These are phyloP conservation scores for Nepenthes gracilis DNA, from an alignment of 148 eudicot species.

Conservation along the genomic window DNA sequence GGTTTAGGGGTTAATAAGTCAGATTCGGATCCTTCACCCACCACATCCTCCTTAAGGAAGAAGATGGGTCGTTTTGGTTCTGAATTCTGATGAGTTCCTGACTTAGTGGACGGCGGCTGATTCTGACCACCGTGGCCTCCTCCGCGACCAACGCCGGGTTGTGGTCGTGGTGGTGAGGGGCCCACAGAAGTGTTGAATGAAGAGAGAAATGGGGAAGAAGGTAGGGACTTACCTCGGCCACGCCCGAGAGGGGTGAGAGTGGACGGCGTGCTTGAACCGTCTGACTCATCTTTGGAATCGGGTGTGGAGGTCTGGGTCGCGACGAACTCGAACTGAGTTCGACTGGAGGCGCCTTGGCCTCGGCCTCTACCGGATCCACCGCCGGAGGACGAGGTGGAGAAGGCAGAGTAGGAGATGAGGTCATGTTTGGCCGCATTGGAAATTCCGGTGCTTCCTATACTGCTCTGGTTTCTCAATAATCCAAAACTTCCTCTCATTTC, in stretches of 20 bases:
- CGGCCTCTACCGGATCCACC: too few species aligned
- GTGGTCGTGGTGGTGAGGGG: neutral
- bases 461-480: too few species aligned
- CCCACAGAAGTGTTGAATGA: slow-evolving; percentile 25
- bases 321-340: slow-evolving; percentile 13
- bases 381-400: too few species aligned
- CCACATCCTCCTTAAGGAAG: slow-evolving; percentile 19
- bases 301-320: slow-evolving; percentile 9
- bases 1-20: slow-evolving; percentile 9
- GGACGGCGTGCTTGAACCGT: slow-evolving; percentile 2
- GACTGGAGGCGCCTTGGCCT: neutral
- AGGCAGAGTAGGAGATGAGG: too few species aligned
- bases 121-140: slow-evolving; percentile 20
- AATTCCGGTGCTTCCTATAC: too few species aligned
- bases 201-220: slow-evolving; percentile 25
- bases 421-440: neutral
- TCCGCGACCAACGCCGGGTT: slow-evolving; percentile 16
- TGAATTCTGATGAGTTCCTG: neutral
- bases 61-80: slow-evolving; percentile 26
- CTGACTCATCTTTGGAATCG: slow-evolving; percentile 7
- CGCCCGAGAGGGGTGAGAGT: slow-evolving; percentile 15
- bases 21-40: slow-evolving; percentile 7
- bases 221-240: slow-evolving; percentile 40
- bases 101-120: too few species aligned
- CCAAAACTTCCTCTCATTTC: too few species aligned